phyloP scores from a whole-genome alignment of 1,284 basidiomycete species.

The Ceratobasidium sp. region DNA sequence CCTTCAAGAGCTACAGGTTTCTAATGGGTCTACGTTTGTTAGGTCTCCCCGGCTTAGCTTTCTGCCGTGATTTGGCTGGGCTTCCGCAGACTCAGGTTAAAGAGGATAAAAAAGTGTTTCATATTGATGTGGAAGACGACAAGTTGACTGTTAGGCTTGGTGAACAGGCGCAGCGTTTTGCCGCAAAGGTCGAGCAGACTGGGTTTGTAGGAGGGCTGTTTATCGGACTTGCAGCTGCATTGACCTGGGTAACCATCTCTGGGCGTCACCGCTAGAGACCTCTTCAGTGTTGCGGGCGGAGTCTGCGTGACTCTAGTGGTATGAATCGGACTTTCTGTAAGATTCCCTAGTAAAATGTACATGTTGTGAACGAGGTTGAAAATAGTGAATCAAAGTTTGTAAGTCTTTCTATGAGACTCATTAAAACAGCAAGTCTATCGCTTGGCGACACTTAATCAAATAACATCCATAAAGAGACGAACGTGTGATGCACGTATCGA shows the following conservation, averaged over 20 bases:
- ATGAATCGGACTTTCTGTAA: background rate
- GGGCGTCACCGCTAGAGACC: constrained; percentile 1
- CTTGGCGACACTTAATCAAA: no score
- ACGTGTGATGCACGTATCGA: no score
- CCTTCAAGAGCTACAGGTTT: background rate
- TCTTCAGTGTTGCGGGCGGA: no score
- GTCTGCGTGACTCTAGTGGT: background rate
- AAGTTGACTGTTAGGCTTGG: background rate
- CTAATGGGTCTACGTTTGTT: background rate
- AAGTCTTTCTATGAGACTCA: no score
- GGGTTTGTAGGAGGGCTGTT: constrained; percentile 27
- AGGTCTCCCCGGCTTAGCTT: constrained; percentile 29
- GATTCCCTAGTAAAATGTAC: background rate
- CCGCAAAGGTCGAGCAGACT: constrained; percentile 25
- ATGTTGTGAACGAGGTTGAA: background rate
- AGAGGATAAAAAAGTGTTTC: constrained; percentile 34
- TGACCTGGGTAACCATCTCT: constrained; percentile 17
- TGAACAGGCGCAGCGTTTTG: background rate
- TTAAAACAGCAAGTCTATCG: no score
- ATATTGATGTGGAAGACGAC: constrained; percentile 13
- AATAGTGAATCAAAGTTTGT: no score
- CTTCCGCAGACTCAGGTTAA: constrained; percentile 18
- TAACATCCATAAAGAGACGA: no score
- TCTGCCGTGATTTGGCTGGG: constrained; percentile 39
- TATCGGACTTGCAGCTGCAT: constrained; percentile 15